Evolutionary conservation across 2,329 filamentous ascomycete genomes (phyloP).

Genomic region (Paraphoma chrysanthemicola): DNA sequence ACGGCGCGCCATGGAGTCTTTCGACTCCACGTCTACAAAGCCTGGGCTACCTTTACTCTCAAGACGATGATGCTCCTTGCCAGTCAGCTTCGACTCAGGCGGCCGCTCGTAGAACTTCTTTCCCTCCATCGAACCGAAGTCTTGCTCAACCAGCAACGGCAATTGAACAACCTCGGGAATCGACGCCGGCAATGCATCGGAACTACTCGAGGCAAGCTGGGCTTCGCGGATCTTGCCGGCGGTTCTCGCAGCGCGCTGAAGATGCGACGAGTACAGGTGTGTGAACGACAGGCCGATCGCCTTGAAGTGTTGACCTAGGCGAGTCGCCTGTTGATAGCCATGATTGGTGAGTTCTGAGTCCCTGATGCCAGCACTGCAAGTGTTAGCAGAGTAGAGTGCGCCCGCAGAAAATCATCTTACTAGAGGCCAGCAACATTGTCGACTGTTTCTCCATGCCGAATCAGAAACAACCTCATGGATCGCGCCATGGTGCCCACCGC

Average conservation of each 20-base stretch:
- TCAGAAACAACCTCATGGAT: constrained; percentile 72
- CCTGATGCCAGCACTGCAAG: constrained; percentile 73
- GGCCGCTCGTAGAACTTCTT: constrained; percentile 59
- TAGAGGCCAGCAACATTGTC: constrained; percentile 84
- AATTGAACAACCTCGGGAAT: constrained; percentile 33
- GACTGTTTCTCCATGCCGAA: constrained; percentile 89
- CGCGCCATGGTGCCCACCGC: constrained; percentile 29
- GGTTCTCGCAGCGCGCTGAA: constrained; percentile 76
- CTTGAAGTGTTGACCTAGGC: constrained; percentile 72
- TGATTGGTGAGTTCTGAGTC: constrained; percentile 84
- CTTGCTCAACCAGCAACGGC: constrained; percentile 68
- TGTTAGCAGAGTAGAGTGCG: constrained; percentile 28
- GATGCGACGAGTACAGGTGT: constrained; percentile 79
- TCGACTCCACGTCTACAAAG: constrained; percentile 70
- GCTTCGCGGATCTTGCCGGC: constrained; percentile 70
- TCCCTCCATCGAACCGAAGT: constrained; percentile 77
- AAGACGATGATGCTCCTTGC: constrained; percentile 50
- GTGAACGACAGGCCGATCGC: constrained; percentile 69
- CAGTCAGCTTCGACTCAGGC: constrained; percentile 40
- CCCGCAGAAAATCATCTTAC: constrained; percentile 52
- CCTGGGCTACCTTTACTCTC: constrained; percentile 50
- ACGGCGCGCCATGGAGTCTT: constrained; percentile 69
- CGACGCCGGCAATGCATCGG: constrained; percentile 1
- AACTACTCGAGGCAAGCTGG: constrained; percentile 45
- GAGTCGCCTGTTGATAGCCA: constrained; percentile 78